Conservation (phyloP, 495 filamentous ascomycete genomes). For the Penicillium riverlandense region DNA sequence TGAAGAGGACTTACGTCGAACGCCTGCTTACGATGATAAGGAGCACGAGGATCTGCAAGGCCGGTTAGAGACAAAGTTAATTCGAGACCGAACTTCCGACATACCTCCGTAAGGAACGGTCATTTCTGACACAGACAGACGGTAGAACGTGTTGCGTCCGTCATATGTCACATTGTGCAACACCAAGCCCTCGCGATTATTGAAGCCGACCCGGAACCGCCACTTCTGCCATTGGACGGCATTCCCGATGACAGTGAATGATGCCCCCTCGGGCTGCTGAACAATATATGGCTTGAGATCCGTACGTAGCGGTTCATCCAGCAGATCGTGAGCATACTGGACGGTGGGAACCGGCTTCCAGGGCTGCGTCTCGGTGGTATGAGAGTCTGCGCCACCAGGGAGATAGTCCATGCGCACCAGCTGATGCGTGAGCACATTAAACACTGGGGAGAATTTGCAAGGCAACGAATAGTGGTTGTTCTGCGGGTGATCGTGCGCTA, state of each 20-base stretch:
- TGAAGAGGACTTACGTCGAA: constrained; percentile 46
- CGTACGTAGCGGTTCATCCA: constrained; percentile 32
- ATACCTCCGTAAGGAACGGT: constrained; percentile 54
- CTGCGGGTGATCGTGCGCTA: constrained; percentile 29
- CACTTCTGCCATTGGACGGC: constrained; percentile 59
- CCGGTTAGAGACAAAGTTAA: too few species aligned
- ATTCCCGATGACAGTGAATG: constrained; percentile 46
- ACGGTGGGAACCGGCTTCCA: constrained; percentile 48
- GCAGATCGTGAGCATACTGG: constrained; percentile 38
- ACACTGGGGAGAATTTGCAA: constrained; percentile 68
- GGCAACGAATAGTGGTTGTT: constrained; percentile 76
- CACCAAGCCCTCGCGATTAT: constrained; percentile 56
- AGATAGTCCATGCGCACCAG: constrained; percentile 51
- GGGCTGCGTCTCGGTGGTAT: constrained; percentile 28
- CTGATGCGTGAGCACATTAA: constrained; percentile 55
- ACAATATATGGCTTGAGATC: constrained; percentile 74
- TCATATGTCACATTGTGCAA: constrained; percentile 63
- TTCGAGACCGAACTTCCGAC: not conserved
- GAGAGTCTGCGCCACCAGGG: constrained; percentile 26
- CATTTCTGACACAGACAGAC: constrained; percentile 72
- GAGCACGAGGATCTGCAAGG: constrained; percentile 51
- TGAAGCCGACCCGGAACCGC: constrained; percentile 60
- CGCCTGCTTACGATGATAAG: constrained; percentile 65
- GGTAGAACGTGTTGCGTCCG: constrained; percentile 62
- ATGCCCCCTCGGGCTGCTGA: constrained; percentile 69